phyloP scores from a whole-genome alignment of 345 rosid genomes.

The Salix exigua region DNA sequence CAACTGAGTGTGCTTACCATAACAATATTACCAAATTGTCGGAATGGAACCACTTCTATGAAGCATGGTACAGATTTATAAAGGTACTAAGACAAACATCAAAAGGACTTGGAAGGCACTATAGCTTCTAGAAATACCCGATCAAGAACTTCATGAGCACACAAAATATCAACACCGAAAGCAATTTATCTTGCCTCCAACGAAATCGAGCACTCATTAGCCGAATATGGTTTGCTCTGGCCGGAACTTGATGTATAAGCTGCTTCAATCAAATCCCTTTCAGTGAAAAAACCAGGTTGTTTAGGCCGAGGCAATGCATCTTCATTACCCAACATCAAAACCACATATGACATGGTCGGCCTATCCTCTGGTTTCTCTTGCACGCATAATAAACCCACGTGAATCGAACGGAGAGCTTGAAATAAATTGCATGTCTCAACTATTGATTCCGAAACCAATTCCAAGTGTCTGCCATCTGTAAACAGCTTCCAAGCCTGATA shows the following conservation, averaged over 20 bases:
- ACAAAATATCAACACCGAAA: too few species aligned
- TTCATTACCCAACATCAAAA: slow-evolving; percentile 29
- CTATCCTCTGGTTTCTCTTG: slow-evolving; percentile 37
- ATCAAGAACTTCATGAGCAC: too few species aligned
- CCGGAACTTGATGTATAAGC: slow-evolving; percentile 13
- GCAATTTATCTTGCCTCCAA: too few species aligned
- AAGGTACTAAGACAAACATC: too few species aligned
- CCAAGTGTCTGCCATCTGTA: slow-evolving; percentile 24
- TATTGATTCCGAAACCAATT: slow-evolving; percentile 14
- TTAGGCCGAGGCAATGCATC: slow-evolving; percentile 26
- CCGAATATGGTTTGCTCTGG: slow-evolving; percentile 7
- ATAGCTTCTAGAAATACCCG: too few species aligned
- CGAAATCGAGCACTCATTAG: too few species aligned
- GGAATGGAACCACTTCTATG: too few species aligned
- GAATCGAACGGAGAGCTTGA: slow-evolving; percentile 35
- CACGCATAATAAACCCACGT: slow-evolving; percentile 40
- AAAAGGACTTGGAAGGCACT: too few species aligned
- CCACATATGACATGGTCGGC: slow-evolving; percentile 35
- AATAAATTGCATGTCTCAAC: slow-evolving; percentile 1
- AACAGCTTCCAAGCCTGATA: slow-evolving; percentile 35
- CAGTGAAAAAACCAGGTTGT: slow-evolving; percentile 33
- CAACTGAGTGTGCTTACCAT: too few species aligned
- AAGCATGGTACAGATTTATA: too few species aligned
- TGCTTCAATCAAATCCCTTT: slow-evolving; percentile 5
- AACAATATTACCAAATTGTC: too few species aligned